These are phyloP conservation scores for Biscogniauxia marginata DNA, from an alignment of 2,329 filamentous ascomycete genomes.

Conservation along the genomic window DNA sequence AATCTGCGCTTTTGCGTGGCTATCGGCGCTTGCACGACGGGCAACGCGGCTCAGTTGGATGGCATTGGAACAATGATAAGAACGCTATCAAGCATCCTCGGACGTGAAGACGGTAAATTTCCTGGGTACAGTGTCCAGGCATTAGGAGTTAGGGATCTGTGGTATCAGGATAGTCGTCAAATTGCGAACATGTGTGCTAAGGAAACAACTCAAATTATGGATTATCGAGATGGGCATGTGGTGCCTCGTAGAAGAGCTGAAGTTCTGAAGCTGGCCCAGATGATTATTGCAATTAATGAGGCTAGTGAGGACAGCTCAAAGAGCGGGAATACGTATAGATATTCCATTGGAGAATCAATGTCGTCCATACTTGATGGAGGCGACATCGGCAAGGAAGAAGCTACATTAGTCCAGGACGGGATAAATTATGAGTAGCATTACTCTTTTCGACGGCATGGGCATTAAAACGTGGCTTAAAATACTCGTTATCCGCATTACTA, in stretches of 20 bases:
- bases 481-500: no score
- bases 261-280: not conserved
- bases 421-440: not conserved
- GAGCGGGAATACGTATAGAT: not conserved
- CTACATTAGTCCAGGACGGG: not conserved
- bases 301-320: not conserved
- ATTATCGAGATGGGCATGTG: slow-evolving; percentile 3
- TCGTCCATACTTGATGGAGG: not conserved
- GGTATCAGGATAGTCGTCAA: not conserved
- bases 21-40: slow-evolving; percentile 50
- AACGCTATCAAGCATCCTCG: not conserved
- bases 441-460: not conserved
- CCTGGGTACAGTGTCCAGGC: slow-evolving; percentile 3
- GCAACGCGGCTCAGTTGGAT: not conserved
- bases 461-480: no score
- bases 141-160: slow-evolving; percentile 1
- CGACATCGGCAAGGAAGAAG: not conserved
- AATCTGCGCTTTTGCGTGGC: slow-evolving; percentile 44
- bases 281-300: not conserved
- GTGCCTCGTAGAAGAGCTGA: slow-evolving; percentile 1
- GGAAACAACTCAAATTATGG: not conserved
- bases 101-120: slow-evolving; percentile 4
- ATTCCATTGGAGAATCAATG: not conserved
- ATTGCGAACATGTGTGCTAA: slow-evolving; percentile 1
- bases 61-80: slow-evolving; percentile 1